A percentile compares a stretch with the other conserved stretches of the same genome.
Evolutionary conservation across 1,284 basidiomycete species (phyloP).

Genomic region (Vanrija sp.): DNA sequence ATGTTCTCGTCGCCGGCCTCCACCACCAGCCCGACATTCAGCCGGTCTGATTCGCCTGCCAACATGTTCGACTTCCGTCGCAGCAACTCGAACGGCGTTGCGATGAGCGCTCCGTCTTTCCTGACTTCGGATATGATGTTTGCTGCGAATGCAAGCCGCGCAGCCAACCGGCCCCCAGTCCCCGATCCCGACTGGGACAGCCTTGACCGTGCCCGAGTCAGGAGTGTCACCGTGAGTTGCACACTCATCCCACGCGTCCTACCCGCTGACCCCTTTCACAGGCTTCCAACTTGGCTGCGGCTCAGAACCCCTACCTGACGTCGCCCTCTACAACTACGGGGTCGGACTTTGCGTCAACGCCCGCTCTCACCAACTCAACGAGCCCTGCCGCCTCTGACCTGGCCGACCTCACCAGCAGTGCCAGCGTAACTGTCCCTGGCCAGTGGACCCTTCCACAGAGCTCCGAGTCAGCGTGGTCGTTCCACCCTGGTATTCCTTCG

Average conservation of each 20-base stretch:
- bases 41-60: background rate
- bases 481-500: background rate
- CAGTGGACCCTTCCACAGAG: background rate
- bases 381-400: slow-evolving; percentile 26
- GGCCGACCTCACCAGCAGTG: background rate
- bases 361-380: slow-evolving; percentile 33
- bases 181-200: slow-evolving; percentile 8
- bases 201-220: background rate
- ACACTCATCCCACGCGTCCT: background rate
- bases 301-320: slow-evolving; percentile 1
- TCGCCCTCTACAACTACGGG: slow-evolving; percentile 6
- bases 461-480: background rate
- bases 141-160: background rate
- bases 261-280: background rate
- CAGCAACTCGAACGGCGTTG: slow-evolving; percentile 14
- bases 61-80: background rate
- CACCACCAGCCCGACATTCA: background rate
- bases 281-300: background rate
- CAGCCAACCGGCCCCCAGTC: slow-evolving; percentile 2
- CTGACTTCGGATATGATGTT: slow-evolving; percentile 27
- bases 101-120: background rate
- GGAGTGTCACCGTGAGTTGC: background rate
- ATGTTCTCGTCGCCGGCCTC: background rate
- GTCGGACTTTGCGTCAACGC: slow-evolving; percentile 24
- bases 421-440: background rate